Evolutionary conservation across 2,329 filamentous ascomycete species (phyloP).

Genomic region (Dactylellina haptotyla): DNA sequence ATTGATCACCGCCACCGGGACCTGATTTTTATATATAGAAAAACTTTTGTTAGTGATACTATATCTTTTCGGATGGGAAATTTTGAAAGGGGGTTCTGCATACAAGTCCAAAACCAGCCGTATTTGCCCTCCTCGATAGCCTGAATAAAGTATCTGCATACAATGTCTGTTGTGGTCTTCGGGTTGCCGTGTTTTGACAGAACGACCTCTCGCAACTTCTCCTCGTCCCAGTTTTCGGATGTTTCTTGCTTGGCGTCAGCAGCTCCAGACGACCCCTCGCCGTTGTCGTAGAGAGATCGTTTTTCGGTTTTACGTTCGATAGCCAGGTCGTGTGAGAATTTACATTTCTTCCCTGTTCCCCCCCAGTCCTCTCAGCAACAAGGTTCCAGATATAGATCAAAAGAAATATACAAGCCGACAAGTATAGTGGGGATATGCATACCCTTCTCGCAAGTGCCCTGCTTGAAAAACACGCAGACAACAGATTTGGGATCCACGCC

Average conservation of each 20-base stretch:
- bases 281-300: constrained; percentile 88
- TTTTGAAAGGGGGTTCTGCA: constrained; percentile 5
- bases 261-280: constrained; percentile 76
- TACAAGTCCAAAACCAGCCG: constrained; percentile 97
- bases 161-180: constrained; percentile 93
- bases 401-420: background rate
- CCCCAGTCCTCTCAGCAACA: no score
- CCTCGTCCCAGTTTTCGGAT: constrained; percentile 97
- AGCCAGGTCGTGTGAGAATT: constrained; percentile 91
- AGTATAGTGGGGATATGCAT: background rate
- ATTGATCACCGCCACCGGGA: constrained; percentile 94
- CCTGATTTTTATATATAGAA: constrained; percentile 44
- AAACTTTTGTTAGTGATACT: background rate
- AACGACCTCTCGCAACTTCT: constrained; percentile 89
- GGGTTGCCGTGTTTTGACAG: constrained; percentile 98
- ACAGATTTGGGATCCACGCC: constrained; percentile 98
- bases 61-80: no score
- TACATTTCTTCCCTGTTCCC: constrained; percentile 80
- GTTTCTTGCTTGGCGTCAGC: constrained; percentile 85
- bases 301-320: constrained; percentile 93
- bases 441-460: constrained; percentile 94
- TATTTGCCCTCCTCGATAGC: constrained; percentile 99
- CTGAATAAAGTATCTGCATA: constrained; percentile 98
- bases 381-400: no score
- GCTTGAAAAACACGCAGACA: constrained; percentile 95